These are phyloP conservation scores for Backusella sp. DNA, from an alignment of 192 early-diverging fungal species.

Conservation along the genomic window DNA sequence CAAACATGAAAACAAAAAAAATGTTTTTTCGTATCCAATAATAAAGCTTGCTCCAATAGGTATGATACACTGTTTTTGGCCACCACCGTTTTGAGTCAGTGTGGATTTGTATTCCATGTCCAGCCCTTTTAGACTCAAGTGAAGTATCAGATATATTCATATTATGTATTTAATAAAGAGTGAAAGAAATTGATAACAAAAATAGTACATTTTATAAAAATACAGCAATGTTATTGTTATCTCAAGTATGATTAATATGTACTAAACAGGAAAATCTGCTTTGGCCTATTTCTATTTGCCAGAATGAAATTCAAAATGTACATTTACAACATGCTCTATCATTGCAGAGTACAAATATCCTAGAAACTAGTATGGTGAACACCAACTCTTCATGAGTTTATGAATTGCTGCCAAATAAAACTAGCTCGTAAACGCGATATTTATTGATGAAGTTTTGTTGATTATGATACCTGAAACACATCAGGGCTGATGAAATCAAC, in stretches of 20 bases:
- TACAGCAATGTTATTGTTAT: not conserved
- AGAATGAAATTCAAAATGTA: too few relatives aligned
- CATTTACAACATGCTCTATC: not conserved
- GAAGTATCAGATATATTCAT: not conserved
- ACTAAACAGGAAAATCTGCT: not conserved
- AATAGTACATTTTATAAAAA: not conserved
- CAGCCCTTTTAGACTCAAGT: not conserved
- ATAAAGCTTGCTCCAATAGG: not conserved
- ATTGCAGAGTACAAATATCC: not conserved
- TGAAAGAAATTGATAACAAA: not conserved
- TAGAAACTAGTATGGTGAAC: not conserved
- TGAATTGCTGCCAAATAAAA: not conserved
- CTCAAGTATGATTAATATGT: slow-evolving; percentile 2
- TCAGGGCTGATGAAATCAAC: not conserved
- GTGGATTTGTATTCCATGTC: not conserved
- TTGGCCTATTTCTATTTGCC: not conserved
- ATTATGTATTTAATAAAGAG: not conserved
- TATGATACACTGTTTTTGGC: not conserved
- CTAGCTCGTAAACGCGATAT: not conserved
- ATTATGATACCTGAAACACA: not conserved
- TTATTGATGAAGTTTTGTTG: not conserved
- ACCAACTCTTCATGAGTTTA: not conserved
- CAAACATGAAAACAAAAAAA: not conserved
- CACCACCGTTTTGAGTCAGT: slow-evolving; percentile 1
- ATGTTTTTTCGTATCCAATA: not conserved